Base-by-base conservation (phyloP, 768 basidiomycete species). In the Albatrellus ellisii region DNA sequence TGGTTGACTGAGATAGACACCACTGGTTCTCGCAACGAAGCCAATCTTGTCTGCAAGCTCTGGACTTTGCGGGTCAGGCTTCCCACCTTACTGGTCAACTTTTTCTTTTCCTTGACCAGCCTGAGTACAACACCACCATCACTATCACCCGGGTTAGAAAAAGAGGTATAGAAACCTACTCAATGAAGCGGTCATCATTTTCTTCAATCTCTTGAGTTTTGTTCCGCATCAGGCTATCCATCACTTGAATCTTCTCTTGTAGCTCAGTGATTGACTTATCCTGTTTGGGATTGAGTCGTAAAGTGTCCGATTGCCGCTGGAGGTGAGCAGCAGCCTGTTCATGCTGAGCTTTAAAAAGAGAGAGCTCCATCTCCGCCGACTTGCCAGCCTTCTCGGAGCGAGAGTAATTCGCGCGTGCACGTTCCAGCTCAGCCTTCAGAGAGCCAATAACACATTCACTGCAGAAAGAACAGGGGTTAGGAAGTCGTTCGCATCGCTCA, bases 151-250 rank as follows among this genome's bases (percentile, higher is more conserved):
- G 38, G 43, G 14, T 12, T 43, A 24, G 24, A n/a, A 11, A 3
- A 24, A 36, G n/a, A 27, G 10, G 15, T 21, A 46, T 17, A 14
- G 18, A 7, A n/a, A 66, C 79, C 50, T 60, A 88, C 85, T 79
- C 80, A 46, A 88, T 72, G 39, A 77, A 73, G 26, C 73, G 73
- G 54, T 89, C 86, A 51, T 89, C 85, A 43, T 88, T 83, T 51
- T 80, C 82, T 54, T 88, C 85, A 43, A 88, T 84, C 60, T 88
- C 85, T 11, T 66, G 58, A 46, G 78, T 82, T 58, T 86, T 88
- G 32, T 59, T 64, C 43, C 67, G 68, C 33, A 88, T 61, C 33
- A 84, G 62, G 34, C 76, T 74, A 50, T 88, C 85, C 77, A 86
- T 79, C 55, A 86, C 81, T 26, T 63, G 68, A 51, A 77, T 81